Evolutionary conservation across 2,329 filamentous ascomycete genomes (phyloP).

Genomic region (Fusarium concolor): DNA sequence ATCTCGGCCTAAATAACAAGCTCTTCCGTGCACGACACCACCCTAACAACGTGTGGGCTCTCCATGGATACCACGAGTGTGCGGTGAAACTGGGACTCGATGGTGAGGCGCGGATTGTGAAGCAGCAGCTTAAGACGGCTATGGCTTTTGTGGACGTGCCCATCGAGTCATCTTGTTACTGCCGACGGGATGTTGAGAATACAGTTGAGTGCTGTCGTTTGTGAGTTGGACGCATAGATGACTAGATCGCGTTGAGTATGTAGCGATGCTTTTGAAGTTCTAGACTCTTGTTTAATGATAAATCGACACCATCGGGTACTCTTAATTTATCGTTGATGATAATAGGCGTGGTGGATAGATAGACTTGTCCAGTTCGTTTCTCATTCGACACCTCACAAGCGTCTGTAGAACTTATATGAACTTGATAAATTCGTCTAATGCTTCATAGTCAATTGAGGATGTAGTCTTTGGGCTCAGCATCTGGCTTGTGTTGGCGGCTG

Average conservation of each 20-base stretch:
- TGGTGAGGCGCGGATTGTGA: slow-evolving; percentile 51
- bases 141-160: slow-evolving; percentile 69
- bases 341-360: background rate
- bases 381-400: background rate
- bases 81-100: slow-evolving; percentile 61
- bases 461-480: background rate
- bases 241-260: background rate
- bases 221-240: background rate
- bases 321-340: background rate
- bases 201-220: slow-evolving; percentile 17
- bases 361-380: background rate
- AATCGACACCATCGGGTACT: background rate
- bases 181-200: slow-evolving; percentile 30
- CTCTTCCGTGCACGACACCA: slow-evolving; percentile 72
- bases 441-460: background rate
- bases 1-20: slow-evolving; percentile 67
- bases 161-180: slow-evolving; percentile 53
- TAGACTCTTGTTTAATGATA: background rate
- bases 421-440: background rate
- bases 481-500: background rate
- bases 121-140: slow-evolving; percentile 62
- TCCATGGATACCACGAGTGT: slow-evolving; percentile 79
- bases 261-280: background rate
- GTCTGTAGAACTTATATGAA: background rate
- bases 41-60: slow-evolving; percentile 78